Percentiles rank a stretch among this genome's conserved stretches.
Evolutionary conservation across 192 early-diverging fungal species (phyloP).

Genomic region (Coemansia sp.): DNA sequence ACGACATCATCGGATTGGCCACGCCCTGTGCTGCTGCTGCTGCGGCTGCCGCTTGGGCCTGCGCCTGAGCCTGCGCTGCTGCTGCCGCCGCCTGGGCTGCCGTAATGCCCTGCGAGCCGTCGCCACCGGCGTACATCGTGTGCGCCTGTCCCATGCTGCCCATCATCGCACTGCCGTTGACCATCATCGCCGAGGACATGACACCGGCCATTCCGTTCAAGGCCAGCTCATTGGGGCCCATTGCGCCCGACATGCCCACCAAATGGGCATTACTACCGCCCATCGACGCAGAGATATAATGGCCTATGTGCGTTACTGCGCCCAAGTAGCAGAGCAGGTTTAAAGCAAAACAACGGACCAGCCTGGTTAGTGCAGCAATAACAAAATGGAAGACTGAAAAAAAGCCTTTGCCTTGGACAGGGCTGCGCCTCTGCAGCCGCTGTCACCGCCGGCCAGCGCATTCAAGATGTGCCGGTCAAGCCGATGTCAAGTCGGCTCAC

Average conservation of each 20-base stretch:
- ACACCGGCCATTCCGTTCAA: conserved; percentile 27
- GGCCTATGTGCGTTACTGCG: conserved; percentile 13
- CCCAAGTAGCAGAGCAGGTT: conserved; percentile 3
- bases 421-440: background rate
- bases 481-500: too few species aligned
- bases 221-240: conserved; percentile 26
- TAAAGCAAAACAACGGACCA: background rate
- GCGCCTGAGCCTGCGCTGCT: conserved; percentile 5
- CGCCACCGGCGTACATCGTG: conserved; percentile 32
- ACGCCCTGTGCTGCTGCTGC: conserved; percentile 24
- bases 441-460: background rate
- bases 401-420: background rate
- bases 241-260: conserved; percentile 35
- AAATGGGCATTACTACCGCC: conserved; percentile 41
- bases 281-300: conserved; percentile 37
- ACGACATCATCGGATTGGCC: conserved; percentile 45
- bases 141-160: conserved; percentile 36
- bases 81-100: conserved; percentile 33
- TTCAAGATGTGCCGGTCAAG: too few species aligned
- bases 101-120: conserved; percentile 27
- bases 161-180: conserved; percentile 36
- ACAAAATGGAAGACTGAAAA: background rate
- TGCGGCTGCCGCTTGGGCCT: conserved; percentile 10
- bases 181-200: conserved; percentile 51
- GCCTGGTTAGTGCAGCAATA: background rate